Percentiles rank a stretch among this genome's conserved stretches.
phyloP scores from a whole-genome alignment of 148 eudicot genomes.

The Drosera capensis region DNA sequence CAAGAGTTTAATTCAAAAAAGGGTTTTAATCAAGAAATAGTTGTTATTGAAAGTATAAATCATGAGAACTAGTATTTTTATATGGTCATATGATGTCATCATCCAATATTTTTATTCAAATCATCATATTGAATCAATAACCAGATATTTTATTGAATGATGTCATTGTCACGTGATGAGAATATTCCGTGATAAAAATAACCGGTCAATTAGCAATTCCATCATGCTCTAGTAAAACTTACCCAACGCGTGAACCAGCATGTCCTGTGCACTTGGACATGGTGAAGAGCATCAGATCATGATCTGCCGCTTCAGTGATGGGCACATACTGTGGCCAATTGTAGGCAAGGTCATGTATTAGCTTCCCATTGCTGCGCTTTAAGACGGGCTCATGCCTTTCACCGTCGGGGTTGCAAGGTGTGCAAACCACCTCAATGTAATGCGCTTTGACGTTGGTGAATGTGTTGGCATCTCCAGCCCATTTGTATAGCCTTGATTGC shows the following conservation, averaged over 20 bases:
- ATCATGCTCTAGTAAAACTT: neutral
- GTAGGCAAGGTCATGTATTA: constrained; percentile 70
- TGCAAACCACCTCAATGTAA: constrained; percentile 54
- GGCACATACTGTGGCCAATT: constrained; percentile 94
- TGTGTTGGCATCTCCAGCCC: constrained; percentile 47
- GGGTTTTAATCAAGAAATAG: neutral
- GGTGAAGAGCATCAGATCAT: constrained; percentile 69
- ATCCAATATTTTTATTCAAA: too few species aligned
- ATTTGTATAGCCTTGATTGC: constrained; percentile 29
- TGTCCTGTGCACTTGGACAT: constrained; percentile 78
- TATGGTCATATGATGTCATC: too few species aligned
- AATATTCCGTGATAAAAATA: neutral
- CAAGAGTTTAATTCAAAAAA: neutral
- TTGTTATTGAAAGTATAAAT: neutral
- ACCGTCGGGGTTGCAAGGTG: constrained; percentile 81
- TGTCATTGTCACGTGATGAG: neutral
- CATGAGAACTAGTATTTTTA: neutral
- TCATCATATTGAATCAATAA: too few species aligned
- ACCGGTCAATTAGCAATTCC: neutral
- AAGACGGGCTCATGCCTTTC: constrained; percentile 23
- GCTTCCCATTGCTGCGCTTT: constrained; percentile 18
- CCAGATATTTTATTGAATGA: too few species aligned
- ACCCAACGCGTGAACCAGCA: constrained; percentile 94
- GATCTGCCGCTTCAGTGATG: constrained; percentile 32
- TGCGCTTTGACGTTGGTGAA: constrained; percentile 26